Conservation (phyloP, 2,329 filamentous ascomycete genomes). For the Colletotrichum musae region DNA sequence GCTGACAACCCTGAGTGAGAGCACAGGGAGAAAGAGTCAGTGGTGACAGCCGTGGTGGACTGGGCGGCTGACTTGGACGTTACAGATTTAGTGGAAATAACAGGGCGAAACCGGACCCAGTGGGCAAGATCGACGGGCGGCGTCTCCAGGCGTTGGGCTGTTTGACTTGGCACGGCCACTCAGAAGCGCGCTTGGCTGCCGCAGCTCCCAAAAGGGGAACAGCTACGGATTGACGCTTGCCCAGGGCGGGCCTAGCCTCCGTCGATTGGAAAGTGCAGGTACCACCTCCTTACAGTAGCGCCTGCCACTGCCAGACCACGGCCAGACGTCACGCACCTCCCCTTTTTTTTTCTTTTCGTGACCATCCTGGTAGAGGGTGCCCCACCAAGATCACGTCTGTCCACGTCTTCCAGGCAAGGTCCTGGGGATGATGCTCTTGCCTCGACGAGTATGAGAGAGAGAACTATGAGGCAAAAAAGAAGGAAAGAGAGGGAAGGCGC, state of each 20-base stretch:
- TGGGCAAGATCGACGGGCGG: slow-evolving; percentile 32
- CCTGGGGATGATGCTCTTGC: neutral
- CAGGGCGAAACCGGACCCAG: slow-evolving; percentile 36
- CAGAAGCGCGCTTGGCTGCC: slow-evolving; percentile 35
- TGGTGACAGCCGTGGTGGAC: too few relatives aligned
- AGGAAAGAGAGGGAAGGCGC: neutral
- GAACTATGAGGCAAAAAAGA: neutral
- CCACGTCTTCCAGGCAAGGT: too few relatives aligned
- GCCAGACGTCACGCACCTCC: neutral
- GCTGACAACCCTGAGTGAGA: too few relatives aligned
- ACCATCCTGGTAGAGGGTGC: neutral
- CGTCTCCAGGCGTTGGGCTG: slow-evolving; percentile 29
- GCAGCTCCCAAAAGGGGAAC: slow-evolving; percentile 33
- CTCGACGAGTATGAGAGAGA: neutral
- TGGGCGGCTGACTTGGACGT: slow-evolving; percentile 24
- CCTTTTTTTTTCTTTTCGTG: too few relatives aligned
- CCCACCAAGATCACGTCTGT: neutral
- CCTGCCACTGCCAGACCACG: slow-evolving; percentile 3
- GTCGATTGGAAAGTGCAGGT: neutral
- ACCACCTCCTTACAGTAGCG: neutral
- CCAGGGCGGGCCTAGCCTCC: slow-evolving; percentile 25
- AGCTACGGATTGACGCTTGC: slow-evolving; percentile 33
- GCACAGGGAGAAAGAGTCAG: too few relatives aligned
- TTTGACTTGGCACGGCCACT: slow-evolving; percentile 41
- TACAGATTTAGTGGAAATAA: slow-evolving; percentile 41